Evolutionary conservation across 1,139 yeast genomes (phyloP), one percentile per base, ranked within the genome.

Genomic region (Geotrichum klebahnii): DNA sequence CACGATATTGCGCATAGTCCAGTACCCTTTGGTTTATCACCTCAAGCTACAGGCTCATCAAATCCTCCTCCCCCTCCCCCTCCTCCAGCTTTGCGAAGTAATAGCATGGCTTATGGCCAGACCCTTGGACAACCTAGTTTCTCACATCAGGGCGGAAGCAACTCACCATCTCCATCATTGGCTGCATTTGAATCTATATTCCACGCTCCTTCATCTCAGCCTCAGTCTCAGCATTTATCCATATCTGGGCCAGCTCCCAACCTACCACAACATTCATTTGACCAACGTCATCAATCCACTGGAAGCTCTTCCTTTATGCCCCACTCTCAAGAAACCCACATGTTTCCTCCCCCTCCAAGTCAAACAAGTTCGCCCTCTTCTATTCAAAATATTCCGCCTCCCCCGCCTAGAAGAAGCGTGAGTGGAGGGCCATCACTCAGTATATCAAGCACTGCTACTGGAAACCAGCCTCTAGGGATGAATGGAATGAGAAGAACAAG

Each of bases 371-470:
- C 20, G 3, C 28, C 44, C 10, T 6, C 28, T 8, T 39, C n/a
- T n/a, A n/a, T 39, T 17, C 39, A 33, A 5, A 19, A 14, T 14
- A 16, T 36, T 10, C 51, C 51, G 9, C 47, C 47, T 3, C 37
- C 46, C 3, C 51, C 51, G 12, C 51, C 51, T 5, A 33, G 51
- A 3, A 36, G 51, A 17, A 24, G 44, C 24, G 47, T 48, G 5
- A 48, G 51, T 31, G 43, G 47, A 5, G 47, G 44, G 19, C 2
- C 37, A 4, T 20, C 42, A n/a, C 14, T 28, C n/a, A 39, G 19
- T 9, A 35, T 37, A 6, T 40, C 31, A 24, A 40, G 32, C 22
- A 38, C 33, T 6, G 14, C 38, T 5, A 46, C 41, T 8, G 50
- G 50, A 5, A 29, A 46, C 4, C 50, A 40, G 32, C 23, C 34